Base-by-base conservation (phyloP, 352 stramenopile genomes). In the Pythium grandisporangium region DNA sequence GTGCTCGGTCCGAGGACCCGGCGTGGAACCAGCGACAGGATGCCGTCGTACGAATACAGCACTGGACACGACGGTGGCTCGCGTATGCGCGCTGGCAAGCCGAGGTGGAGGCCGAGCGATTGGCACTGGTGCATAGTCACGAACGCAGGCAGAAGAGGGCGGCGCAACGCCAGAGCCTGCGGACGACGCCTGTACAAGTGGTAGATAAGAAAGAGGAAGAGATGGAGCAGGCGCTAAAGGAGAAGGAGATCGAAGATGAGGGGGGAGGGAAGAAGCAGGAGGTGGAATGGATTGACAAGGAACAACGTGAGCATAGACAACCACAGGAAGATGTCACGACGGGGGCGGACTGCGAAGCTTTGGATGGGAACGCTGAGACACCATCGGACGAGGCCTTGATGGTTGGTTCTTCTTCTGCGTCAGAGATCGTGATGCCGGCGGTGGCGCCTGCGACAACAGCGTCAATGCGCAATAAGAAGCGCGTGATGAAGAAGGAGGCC, bases 401-500 rank as follows among this genome's bases (percentile, higher is more conserved):
- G n/a, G n/a, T n/a, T n/a, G n/a, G n/a, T n/a, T n/a, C n/a, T n/a
- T n/a, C n/a, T n/a, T n/a, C n/a, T n/a, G n/a, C n/a, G n/a, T n/a
- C n/a, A n/a, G n/a, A n/a, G n/a, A n/a, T n/a, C n/a, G n/a, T n/a
- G n/a, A n/a, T n/a, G n/a, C n/a, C n/a, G n/a, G n/a, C n/a, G n/a
- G n/a, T n/a, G n/a, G n/a, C n/a, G n/a, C n/a, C n/a, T n/a, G n/a
- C n/a, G n/a, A n/a, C n/a, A n/a, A n/a, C n/a, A n/a, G n/a, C n/a
- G n/a, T n/a, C n/a, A n/a, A n/a, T n/a, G n/a, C n/a, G n/a, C n/a
- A n/a, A n/a, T 20, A 58, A 58, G 34, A 58, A 49, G 32, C 51
- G 51, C 17, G 45, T 60, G 16, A 60, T 60, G 52, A 60, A 60
- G 30, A 47, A 48, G 21, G 52, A 60, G 38, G 52, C 52, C n/a